Evolutionary conservation across 2,329 filamentous ascomycete genomes (phyloP).

Genomic region (Monilinia laxa): DNA sequence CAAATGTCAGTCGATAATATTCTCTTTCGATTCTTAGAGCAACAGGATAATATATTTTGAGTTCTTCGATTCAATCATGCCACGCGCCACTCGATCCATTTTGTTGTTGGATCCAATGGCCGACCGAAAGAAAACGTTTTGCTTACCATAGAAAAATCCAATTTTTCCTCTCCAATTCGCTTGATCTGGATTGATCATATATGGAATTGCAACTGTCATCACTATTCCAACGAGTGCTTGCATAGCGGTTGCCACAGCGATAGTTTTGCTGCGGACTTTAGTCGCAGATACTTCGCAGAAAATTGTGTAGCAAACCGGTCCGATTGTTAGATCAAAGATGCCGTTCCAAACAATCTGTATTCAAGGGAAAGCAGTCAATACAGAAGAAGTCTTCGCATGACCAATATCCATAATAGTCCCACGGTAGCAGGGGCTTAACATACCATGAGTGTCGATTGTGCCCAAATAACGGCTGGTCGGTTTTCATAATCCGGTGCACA

Average conservation of each 20-base stretch:
- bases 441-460: slow-evolving; percentile 30
- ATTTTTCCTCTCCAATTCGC: slow-evolving; percentile 36
- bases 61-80: not conserved
- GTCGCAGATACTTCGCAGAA: slow-evolving; percentile 48
- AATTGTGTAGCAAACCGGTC: slow-evolving; percentile 45
- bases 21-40: not conserved
- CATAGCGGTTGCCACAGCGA: slow-evolving; percentile 32
- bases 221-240: slow-evolving; percentile 30
- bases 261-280: slow-evolving; percentile 41
- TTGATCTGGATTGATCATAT: slow-evolving; percentile 42
- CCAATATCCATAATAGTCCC: slow-evolving; percentile 2
- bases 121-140: not conserved
- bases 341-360: slow-evolving; percentile 31
- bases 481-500: slow-evolving; percentile 41
- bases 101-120: not conserved
- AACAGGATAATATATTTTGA: not conserved
- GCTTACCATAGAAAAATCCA: slow-evolving; percentile 38
- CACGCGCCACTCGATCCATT: no score
- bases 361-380: not conserved
- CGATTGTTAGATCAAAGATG: slow-evolving; percentile 35
- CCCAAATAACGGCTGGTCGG: slow-evolving; percentile 29
- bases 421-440: slow-evolving; percentile 41
- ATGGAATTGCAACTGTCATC: slow-evolving; percentile 35
- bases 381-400: not conserved
- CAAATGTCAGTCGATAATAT: not conserved